A percentile compares a stretch with the other conserved stretches of the same genome.
phyloP scores from a whole-genome alignment of 2,329 filamentous ascomycete species.

The Phaeosphaeriaceae sp. region DNA sequence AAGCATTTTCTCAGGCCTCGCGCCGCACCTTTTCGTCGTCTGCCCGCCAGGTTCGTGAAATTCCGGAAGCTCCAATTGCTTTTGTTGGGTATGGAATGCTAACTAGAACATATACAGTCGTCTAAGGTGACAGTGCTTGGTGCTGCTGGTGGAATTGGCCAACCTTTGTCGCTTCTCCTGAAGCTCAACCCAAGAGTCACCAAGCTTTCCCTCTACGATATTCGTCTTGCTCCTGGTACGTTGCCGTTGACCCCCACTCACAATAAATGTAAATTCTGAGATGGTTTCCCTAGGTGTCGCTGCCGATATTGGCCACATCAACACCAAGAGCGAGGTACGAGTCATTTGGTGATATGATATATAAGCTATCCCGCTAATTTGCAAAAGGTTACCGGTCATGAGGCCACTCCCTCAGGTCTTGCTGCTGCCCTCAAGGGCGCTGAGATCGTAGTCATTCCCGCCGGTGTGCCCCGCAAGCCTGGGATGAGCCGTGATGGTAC shows the following conservation, averaged over 20 bases:
- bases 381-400: conserved; percentile 79
- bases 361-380: conserved; percentile 25
- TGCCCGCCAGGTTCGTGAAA: conserved; percentile 56
- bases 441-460: conserved; percentile 96
- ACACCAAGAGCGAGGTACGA: conserved; percentile 84
- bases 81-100: conserved; percentile 22
- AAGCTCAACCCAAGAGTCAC: conserved; percentile 97
- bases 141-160: conserved; percentile 96
- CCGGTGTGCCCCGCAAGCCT: conserved; percentile 98
- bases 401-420: conserved; percentile 77
- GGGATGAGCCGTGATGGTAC: conserved; percentile 96
- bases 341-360: conserved; percentile 6
- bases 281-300: conserved; percentile 75
- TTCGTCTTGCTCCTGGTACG: conserved; percentile 89
- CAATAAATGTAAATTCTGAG: conserved; percentile 18
- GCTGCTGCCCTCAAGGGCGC: conserved; percentile 80
- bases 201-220: conserved; percentile 97
- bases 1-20: conserved; percentile 58
- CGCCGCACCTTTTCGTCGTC: conserved; percentile 61
- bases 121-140: conserved; percentile 98
- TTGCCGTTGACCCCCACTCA: conserved; percentile 24
- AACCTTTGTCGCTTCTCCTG: conserved; percentile 94
- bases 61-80: conserved; percentile 25
- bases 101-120: conserved; percentile 62
- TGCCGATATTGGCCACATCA: conserved; percentile 97